Base-by-base conservation (phyloP, 345 rosid genomes). In the Mercurialis annua region DNA sequence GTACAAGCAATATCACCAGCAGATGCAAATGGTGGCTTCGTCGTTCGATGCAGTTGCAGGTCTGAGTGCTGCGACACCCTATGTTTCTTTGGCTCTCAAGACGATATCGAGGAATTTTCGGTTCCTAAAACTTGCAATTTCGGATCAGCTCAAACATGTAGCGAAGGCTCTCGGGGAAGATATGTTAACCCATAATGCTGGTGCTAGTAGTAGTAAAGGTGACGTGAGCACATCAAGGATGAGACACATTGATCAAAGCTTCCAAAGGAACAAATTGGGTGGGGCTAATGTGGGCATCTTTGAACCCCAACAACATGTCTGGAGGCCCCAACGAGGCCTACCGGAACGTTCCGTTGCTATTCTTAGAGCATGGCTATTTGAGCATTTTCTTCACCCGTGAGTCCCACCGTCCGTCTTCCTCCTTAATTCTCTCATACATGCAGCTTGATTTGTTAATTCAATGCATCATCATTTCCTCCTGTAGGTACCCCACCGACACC, bases 341-440 rank as follows among this genome's bases (percentile, higher is more conserved):
- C 88, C 92, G 3, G 92, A 85, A 66, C 86, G 84, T 12, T 58
- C 92, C 0, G 87, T 85, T 16, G 81, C 86, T 1, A 64, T 85
- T 70, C 90, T 85, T 12, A 75, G 84, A 68, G 85, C 86, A 47
- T 87, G 92, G 90, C 70, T 87, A 47, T 87, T 84, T 30, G 92
- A 87, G 47, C 92, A 85, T 81, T 87, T 87, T 80, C 92, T 87
- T 68, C 92, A 87, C 58, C 92, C 92, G 92, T 87, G 33, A 78
- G 83, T 67, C 52, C 62, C 61, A 42, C 30, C 6, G 8, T 71
- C 68, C 21, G 1, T 65, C 44, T 24, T 68, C 5, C 8, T 20
- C 2, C 12, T 33, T n/a, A n/a, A n/a, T n/a, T 23, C 33, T 36
- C 48, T 29, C 40, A 0, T 1, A 8, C 10, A 10, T 26, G n/a